Evolutionary conservation across 164 flowering plant genomes (phyloP).

Genomic region (Stephania japonica): DNA sequence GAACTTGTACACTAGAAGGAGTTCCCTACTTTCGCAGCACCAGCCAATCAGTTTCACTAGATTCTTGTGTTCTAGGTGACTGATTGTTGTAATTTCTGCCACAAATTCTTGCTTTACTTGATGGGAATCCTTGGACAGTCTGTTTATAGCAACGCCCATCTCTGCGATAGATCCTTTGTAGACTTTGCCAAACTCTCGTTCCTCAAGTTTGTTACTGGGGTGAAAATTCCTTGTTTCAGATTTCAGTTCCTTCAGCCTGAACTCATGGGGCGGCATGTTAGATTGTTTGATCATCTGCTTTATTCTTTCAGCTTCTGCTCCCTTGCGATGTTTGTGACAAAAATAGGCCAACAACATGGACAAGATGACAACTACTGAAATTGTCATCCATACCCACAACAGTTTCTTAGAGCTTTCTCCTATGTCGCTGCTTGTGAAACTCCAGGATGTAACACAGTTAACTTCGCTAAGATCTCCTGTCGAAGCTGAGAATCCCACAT

Average conservation of each 20-base stretch:
- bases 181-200: constrained; percentile 12
- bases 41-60: constrained; percentile 22
- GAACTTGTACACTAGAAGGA: constrained; percentile 56
- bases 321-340: background rate
- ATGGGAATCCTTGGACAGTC: constrained; percentile 2
- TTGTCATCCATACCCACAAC: constrained; percentile 28
- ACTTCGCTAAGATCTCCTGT: constrained; percentile 37
- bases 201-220: constrained; percentile 6
- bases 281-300: background rate
- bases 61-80: constrained; percentile 12
- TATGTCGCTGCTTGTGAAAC: constrained; percentile 25
- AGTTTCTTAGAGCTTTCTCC: background rate
- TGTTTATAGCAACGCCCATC: constrained; percentile 3
- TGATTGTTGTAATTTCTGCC: constrained; percentile 11
- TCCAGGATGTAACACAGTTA: constrained; percentile 45
- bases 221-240: constrained; percentile 9
- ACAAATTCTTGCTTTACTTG: constrained; percentile 10
- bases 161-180: constrained; percentile 11
- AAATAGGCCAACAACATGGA: background rate
- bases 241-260: constrained; percentile 8
- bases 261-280: background rate
- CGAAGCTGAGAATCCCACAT: constrained; percentile 52
- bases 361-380: constrained; percentile 16
- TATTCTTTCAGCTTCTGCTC: background rate
- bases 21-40: constrained; percentile 51